A percentile compares a stretch with the other conserved stretches of the same genome.
phyloP scores from a whole-genome alignment of 768 basidiomycete species.

The Gautieria morchelliformis region DNA sequence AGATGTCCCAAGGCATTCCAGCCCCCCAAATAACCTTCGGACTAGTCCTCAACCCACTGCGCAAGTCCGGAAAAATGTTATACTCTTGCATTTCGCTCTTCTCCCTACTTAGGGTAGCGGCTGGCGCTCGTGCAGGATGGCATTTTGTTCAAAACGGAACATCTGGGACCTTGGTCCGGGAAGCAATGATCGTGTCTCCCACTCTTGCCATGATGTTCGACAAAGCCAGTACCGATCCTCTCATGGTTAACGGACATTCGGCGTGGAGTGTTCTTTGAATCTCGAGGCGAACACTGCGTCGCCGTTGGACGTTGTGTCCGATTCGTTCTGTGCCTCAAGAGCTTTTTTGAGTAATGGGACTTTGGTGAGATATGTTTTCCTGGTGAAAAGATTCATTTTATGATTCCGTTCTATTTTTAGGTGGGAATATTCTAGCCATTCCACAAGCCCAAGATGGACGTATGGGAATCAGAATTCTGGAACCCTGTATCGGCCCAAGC shows the following conservation, averaged over 20 bases:
- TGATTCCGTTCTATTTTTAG: conserved; percentile 3
- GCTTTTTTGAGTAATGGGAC: conserved; percentile 34
- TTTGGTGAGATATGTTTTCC: conserved; percentile 17
- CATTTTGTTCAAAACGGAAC: conserved; percentile 9
- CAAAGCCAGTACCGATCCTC: conserved; percentile 14
- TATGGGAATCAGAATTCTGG: conserved; percentile 21
- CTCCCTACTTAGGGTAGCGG: too few species aligned
- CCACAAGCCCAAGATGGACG: not conserved
- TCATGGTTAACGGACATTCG: conserved; percentile 15
- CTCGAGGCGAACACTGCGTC: conserved; percentile 19
- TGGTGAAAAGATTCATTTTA: not conserved
- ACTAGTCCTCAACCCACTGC: too few species aligned
- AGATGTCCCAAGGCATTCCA: too few species aligned
- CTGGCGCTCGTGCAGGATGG: not conserved
- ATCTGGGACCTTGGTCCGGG: conserved; percentile 17
- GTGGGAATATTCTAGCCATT: conserved; percentile 11
- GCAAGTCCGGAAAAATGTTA: too few species aligned
- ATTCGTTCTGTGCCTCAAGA: conserved; percentile 35
- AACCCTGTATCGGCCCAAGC: conserved; percentile 23
- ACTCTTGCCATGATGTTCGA: conserved; percentile 18
- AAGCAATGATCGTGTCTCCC: conserved; percentile 18
- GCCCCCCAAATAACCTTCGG: too few species aligned
- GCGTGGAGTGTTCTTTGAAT: conserved; percentile 19
- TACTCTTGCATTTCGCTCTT: too few species aligned
- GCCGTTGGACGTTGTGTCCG: conserved; percentile 23